Conservation (phyloP, 345 rosid species). For the Boechera stricta region DNA sequence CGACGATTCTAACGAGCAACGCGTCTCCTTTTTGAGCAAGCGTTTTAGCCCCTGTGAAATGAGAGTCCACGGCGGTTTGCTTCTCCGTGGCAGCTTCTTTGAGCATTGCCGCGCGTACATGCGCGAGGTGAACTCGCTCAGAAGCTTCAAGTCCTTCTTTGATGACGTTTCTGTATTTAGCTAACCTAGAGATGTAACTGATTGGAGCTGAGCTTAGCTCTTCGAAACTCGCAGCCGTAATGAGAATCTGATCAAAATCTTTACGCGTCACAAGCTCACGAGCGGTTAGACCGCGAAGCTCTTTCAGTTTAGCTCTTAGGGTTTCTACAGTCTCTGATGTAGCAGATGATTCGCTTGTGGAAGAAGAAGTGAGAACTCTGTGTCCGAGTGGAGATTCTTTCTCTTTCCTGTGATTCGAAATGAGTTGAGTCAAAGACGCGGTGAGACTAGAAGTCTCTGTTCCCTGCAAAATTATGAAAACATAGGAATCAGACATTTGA, state of each 20-base stretch:
- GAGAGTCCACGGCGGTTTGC: constrained; percentile 32
- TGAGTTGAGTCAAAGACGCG: constrained; percentile 37
- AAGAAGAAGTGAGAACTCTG: constrained; percentile 7
- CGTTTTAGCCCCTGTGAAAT: constrained; percentile 31
- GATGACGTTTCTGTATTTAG: constrained; percentile 39
- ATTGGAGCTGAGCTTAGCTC: constrained; percentile 41
- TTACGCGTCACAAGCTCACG: constrained; percentile 32
- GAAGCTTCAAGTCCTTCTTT: constrained; percentile 45
- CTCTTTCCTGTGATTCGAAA: constrained; percentile 39
- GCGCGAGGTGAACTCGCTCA: constrained; percentile 34
- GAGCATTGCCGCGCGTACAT: constrained; percentile 26
- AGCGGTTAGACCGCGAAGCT: constrained; percentile 36
- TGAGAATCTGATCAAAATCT: constrained; percentile 36
- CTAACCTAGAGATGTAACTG: constrained; percentile 44
- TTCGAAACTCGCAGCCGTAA: constrained; percentile 33
- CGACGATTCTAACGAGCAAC: constrained; percentile 39
- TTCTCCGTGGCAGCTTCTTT: constrained; percentile 37
- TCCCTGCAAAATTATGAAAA: constrained; percentile 20
- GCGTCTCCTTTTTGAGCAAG: constrained; percentile 39
- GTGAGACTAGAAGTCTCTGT: constrained; percentile 37
- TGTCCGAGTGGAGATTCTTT: constrained; percentile 16
- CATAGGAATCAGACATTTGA: neutral
- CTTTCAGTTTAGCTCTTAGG: constrained; percentile 42
- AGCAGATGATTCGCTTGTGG: constrained; percentile 37
- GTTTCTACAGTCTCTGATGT: constrained; percentile 43